A percentile compares a stretch with the other conserved stretches of the same genome.
Evolutionary conservation across 2,329 filamentous ascomycete species (phyloP).

Genomic region (Diplodia scrobiculata): DNA sequence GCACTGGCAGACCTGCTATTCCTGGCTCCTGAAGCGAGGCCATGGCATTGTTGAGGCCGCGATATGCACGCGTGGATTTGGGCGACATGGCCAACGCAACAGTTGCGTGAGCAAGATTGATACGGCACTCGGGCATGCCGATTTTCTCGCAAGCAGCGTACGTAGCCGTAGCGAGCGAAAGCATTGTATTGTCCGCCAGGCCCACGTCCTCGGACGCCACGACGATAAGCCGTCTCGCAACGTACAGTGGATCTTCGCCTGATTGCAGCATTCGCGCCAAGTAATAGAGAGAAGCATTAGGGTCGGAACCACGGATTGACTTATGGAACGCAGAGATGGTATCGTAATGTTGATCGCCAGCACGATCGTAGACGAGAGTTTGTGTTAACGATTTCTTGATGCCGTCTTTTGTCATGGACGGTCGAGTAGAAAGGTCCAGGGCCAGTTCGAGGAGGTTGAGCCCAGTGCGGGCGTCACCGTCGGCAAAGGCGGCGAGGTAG

Average conservation of each 20-base stretch:
- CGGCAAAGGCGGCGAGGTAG: constrained; percentile 83
- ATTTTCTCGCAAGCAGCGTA: constrained; percentile 90
- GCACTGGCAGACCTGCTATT: constrained; percentile 77
- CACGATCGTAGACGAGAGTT: constrained; percentile 91
- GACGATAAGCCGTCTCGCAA: constrained; percentile 89
- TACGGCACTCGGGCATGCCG: constrained; percentile 91
- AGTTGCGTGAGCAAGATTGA: constrained; percentile 84
- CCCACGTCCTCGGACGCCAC: constrained; percentile 94
- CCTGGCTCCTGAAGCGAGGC: constrained; percentile 77
- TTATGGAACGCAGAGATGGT: constrained; percentile 98
- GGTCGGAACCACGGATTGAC: constrained; percentile 80
- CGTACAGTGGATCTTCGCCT: constrained; percentile 88
- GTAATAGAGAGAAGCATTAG: constrained; percentile 91
- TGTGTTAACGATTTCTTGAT: constrained; percentile 85
- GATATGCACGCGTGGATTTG: constrained; percentile 85
- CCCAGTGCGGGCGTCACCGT: constrained; percentile 90
- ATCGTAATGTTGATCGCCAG: constrained; percentile 96
- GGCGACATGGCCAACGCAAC: constrained; percentile 78
- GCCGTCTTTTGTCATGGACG: constrained; percentile 68
- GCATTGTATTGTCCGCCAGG: constrained; percentile 79
- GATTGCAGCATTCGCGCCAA: constrained; percentile 93
- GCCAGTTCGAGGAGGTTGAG: constrained; percentile 90
- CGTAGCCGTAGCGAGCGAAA: constrained; percentile 80
- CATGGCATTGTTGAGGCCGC: constrained; percentile 77
- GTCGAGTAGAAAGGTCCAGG: constrained; percentile 69